A percentile compares a stretch with the other conserved stretches of the same genome.
These are phyloP conservation scores for Calonectria naviculata DNA, from an alignment of 2,329 filamentous ascomycete species.

Conservation along the genomic window DNA sequence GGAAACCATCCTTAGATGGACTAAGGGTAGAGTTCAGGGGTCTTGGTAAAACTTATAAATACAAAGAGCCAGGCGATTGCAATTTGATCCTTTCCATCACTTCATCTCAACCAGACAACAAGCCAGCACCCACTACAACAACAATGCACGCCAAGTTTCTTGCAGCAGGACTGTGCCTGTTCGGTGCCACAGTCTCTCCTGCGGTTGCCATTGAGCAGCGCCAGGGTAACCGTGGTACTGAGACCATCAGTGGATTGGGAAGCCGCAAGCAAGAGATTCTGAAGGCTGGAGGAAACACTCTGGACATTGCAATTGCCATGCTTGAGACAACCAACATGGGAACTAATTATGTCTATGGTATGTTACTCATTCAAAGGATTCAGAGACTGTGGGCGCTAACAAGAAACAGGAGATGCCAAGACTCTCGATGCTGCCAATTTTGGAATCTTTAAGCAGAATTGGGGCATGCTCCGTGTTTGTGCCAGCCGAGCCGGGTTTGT, in stretches of 20 bases:
- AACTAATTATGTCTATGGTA: slow-evolving; percentile 5
- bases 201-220: not conserved
- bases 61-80: not conserved
- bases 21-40: no score
- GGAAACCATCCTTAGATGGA: no score
- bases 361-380: not conserved
- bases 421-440: slow-evolving; percentile 1
- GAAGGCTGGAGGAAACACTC: slow-evolving; percentile 6
- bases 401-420: not conserved
- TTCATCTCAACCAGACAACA: not conserved
- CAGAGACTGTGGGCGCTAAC: not conserved
- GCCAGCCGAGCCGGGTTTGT: not conserved
- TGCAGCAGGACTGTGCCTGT: not conserved
- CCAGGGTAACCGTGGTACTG: not conserved
- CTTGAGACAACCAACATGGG: slow-evolving; percentile 7
- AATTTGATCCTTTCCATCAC: not conserved
- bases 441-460: slow-evolving; percentile 9
- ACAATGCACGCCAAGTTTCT: not conserved
- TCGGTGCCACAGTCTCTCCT: not conserved
- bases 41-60: no score
- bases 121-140: not conserved
- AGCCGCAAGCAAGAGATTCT: not conserved
- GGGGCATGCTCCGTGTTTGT: slow-evolving; percentile 4
- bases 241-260: not conserved
- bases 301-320: slow-evolving; percentile 11